Percentiles rank a stretch among this genome's conserved stretches.
Evolutionary conservation across 768 basidiomycete genomes (phyloP).

Genomic region (Rhizopogon vesiculosus): DNA sequence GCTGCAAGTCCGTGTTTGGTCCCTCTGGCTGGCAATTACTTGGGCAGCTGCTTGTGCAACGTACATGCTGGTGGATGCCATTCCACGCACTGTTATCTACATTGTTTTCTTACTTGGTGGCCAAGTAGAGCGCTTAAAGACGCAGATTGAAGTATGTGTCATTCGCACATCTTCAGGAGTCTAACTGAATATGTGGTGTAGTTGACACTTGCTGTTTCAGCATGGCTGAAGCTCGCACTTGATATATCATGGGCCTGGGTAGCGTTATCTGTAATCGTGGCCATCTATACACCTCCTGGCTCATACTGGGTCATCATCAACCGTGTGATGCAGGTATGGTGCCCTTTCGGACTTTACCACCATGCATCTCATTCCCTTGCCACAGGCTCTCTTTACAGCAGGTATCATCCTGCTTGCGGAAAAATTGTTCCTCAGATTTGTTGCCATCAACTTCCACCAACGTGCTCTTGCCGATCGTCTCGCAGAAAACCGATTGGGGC

Average conservation of each 20-base stretch:
- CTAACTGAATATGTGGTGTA: constrained; percentile 18
- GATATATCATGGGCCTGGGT: constrained; percentile 75
- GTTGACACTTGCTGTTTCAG: constrained; percentile 64
- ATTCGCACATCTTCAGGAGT: not conserved
- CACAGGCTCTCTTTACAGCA: constrained; percentile 41
- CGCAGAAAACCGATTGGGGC: constrained; percentile 61
- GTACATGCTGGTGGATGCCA: constrained; percentile 58
- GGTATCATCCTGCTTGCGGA: constrained; percentile 43
- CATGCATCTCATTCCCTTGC: not conserved
- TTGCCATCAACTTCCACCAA: constrained; percentile 79
- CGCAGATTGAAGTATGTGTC: constrained; percentile 57
- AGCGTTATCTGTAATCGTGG: constrained; percentile 56
- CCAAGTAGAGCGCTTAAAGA: constrained; percentile 61
- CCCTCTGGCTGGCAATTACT: constrained; percentile 63
- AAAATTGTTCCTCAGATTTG: constrained; percentile 64
- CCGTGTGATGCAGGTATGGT: constrained; percentile 60
- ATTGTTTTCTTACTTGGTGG: constrained; percentile 52
- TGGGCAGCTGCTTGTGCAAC: constrained; percentile 63
- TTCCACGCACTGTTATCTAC: constrained; percentile 52
- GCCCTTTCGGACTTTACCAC: constrained; percentile 4
- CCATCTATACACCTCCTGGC: constrained; percentile 54
- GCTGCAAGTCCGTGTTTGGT: constrained; percentile 57
- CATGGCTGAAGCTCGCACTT: constrained; percentile 67
- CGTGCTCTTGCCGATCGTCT: constrained; percentile 73
- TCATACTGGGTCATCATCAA: constrained; percentile 67